Conservation (phyloP, 805 yeast genomes). For the Kodamaea nitidulidarum region DNA sequence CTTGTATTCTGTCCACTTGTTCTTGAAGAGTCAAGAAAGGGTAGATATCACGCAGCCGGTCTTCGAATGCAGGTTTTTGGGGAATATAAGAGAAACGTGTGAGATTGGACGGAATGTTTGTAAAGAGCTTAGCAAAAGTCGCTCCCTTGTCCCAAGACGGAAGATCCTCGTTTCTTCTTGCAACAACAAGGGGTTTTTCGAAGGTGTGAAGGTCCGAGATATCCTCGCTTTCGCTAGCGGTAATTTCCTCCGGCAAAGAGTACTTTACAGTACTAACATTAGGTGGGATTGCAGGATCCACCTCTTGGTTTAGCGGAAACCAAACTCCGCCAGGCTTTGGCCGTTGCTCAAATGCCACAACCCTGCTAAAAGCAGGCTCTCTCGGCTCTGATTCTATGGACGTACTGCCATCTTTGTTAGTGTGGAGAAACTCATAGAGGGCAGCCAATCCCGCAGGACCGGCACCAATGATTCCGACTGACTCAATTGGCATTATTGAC, state of each 20-base stretch:
- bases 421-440: slow-evolving; percentile 26
- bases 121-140: slow-evolving; percentile 34
- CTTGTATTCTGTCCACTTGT: slow-evolving; percentile 21
- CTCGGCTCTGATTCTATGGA: slow-evolving; percentile 16
- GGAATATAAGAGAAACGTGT: slow-evolving; percentile 36
- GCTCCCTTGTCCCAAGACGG: slow-evolving; percentile 39
- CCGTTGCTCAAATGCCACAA: slow-evolving; percentile 45
- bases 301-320: slow-evolving; percentile 20
- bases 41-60: slow-evolving; percentile 22
- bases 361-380: slow-evolving; percentile 24
- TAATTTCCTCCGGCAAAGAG: slow-evolving; percentile 31
- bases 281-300: slow-evolving; percentile 25
- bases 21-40: slow-evolving; percentile 39
- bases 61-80: slow-evolving; percentile 18
- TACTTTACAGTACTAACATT: slow-evolving; percentile 28
- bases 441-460: slow-evolving; percentile 61
- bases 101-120: slow-evolving; percentile 37
- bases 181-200: slow-evolving; percentile 14
- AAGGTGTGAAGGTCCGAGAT: slow-evolving; percentile 15
- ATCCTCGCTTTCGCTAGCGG: slow-evolving; percentile 16
- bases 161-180: slow-evolving; percentile 8
- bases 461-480: slow-evolving; percentile 68
- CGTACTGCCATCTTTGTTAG: slow-evolving; percentile 22
- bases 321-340: slow-evolving; percentile 44
- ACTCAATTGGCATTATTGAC: slow-evolving; percentile 17